A percentile compares a stretch with the other conserved stretches of the same genome.
Evolutionary conservation across 208 protist species (phyloP).

Genomic region (Vickermania spadyakhi): DNA sequence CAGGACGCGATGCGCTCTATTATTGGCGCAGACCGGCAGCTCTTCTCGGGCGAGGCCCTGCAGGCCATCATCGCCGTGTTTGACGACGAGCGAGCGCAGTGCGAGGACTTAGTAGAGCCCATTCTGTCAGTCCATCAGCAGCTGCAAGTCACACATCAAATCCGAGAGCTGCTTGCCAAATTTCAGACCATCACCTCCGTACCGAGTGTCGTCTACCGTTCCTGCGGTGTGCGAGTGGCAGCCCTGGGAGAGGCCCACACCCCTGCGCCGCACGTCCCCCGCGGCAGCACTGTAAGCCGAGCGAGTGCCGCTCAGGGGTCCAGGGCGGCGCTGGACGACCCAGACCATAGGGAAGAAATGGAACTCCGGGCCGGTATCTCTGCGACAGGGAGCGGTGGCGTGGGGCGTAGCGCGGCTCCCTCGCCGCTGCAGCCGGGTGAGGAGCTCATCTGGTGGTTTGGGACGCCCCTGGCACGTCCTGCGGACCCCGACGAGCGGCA

Average conservation of each 20-base stretch:
- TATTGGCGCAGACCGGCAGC: constrained; percentile 44
- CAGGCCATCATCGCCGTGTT: constrained; percentile 48
- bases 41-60: constrained; percentile 81
- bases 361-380: neutral
- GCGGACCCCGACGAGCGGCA: constrained; percentile 7
- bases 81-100: constrained; percentile 26
- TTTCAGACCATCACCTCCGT: constrained; percentile 60
- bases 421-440: constrained; percentile 29
- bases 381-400: neutral
- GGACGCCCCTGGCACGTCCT: constrained; percentile 50
- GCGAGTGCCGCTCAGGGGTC: neutral
- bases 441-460: constrained; percentile 65
- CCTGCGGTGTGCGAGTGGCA: constrained; percentile 51
- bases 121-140: constrained; percentile 47
- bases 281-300: neutral
- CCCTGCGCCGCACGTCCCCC: neutral
- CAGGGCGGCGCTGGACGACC: neutral
- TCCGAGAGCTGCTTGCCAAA: constrained; percentile 61
- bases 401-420: neutral
- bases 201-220: constrained; percentile 63
- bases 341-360: neutral
- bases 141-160: constrained; percentile 31
- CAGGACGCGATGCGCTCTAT: constrained; percentile 77
- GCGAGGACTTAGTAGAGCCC: constrained; percentile 40
- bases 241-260: too few species aligned